Conservation (phyloP, 345 rosid species). For the Turritis glabra region DNA sequence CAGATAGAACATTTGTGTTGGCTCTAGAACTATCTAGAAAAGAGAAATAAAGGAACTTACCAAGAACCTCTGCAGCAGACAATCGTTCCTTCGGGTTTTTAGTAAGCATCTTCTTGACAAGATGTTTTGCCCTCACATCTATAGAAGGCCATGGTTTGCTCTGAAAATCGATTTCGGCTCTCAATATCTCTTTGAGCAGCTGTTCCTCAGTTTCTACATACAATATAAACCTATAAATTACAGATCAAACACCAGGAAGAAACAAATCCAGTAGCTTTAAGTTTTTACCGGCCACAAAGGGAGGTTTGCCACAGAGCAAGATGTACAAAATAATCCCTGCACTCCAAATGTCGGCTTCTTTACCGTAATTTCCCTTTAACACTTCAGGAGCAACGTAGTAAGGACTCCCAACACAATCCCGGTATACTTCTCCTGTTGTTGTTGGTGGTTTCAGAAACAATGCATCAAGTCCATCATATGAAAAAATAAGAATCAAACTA, state of each 20-base stretch:
- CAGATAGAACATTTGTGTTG: not conserved
- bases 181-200: conserved; percentile 58
- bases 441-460: conserved; percentile 14
- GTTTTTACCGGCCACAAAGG: conserved; percentile 75
- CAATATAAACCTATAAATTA: not conserved
- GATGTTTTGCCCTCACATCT: conserved; percentile 66
- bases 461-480: not conserved
- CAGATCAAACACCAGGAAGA: not conserved
- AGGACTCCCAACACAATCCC: conserved; percentile 76
- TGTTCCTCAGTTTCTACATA: conserved; percentile 54
- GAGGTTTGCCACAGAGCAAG: conserved; percentile 76
- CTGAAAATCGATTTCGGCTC: conserved; percentile 60
- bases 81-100: conserved; percentile 64
- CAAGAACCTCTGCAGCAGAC: conserved; percentile 74
- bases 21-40: not conserved
- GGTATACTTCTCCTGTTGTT: conserved; percentile 60
- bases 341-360: conserved; percentile 93
- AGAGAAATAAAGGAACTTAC: conserved; percentile 39
- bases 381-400: conserved; percentile 97
- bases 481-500: not conserved
- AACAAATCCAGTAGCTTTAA: not conserved
- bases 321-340: conserved; percentile 86
- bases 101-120: conserved; percentile 69
- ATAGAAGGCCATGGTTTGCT: conserved; percentile 76
- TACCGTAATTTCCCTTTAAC: conserved; percentile 69